phyloP scores from a whole-genome alignment of 129 eudicot genomes.

The Lactuca saligna region DNA sequence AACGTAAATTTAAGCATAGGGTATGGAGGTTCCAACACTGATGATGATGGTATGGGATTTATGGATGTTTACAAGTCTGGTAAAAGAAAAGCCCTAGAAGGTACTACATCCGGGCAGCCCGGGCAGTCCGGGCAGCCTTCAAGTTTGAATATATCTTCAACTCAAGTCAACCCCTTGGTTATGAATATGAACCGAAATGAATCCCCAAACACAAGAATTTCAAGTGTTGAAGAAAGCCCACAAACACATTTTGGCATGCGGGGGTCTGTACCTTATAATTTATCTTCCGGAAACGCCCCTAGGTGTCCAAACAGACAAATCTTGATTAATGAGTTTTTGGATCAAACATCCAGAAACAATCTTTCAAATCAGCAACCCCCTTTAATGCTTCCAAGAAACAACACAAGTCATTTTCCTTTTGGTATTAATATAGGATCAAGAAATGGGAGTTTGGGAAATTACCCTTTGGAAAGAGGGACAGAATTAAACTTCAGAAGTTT shows the following conservation, averaged over 20 bases:
- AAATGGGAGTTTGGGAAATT: conserved; percentile 41
- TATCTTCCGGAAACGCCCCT: conserved; percentile 27
- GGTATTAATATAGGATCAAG: conserved; percentile 41
- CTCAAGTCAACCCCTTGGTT: conserved; percentile 29
- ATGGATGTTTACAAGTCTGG: conserved; percentile 23
- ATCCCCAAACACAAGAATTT: conserved; percentile 35
- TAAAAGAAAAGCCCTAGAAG: conserved; percentile 73
- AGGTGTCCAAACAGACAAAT: conserved; percentile 44
- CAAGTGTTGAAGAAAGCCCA: conserved; percentile 41
- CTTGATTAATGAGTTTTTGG: conserved; percentile 44
- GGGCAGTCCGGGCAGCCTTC: conserved; percentile 33
- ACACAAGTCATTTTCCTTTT: conserved; percentile 42
- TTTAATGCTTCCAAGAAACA: conserved; percentile 40
- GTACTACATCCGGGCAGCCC: conserved; percentile 47
- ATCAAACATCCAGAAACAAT: conserved; percentile 36
- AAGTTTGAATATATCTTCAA: conserved; percentile 49
- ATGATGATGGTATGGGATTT: conserved; percentile 26
- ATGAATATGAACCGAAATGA: conserved; percentile 32
- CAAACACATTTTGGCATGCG: conserved; percentile 38
- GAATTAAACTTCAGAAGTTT: conserved; percentile 48
- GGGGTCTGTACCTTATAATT: conserved; percentile 26
- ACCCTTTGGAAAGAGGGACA: conserved; percentile 44
- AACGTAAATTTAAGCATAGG: conserved; percentile 40
- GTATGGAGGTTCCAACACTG: conserved; percentile 26
- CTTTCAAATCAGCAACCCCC: conserved; percentile 42